These are phyloP conservation scores for Lactifluus echinatus DNA, from an alignment of 768 basidiomycete genomes.

Conservation along the genomic window DNA sequence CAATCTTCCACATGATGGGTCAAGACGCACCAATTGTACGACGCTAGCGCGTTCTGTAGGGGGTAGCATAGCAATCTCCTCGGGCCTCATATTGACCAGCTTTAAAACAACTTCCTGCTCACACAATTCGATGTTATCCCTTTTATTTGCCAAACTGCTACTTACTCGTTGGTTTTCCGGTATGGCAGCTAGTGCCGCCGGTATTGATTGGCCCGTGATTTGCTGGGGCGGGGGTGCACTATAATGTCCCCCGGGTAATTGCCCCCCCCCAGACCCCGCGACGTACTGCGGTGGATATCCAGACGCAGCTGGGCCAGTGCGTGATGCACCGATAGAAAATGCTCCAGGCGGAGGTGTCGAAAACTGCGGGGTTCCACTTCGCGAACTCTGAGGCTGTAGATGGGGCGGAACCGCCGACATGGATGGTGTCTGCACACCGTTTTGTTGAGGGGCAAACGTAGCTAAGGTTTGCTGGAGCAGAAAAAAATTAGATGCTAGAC, in stretches of 20 bases:
- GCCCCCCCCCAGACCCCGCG: neutral
- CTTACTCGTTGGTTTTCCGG: constrained; percentile 62
- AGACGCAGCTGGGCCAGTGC: constrained; percentile 9
- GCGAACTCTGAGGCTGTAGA: constrained; percentile 27
- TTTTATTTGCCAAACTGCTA: neutral
- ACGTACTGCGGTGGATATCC: constrained; percentile 7
- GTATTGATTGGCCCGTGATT: constrained; percentile 26
- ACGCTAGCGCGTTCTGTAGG: constrained; percentile 67
- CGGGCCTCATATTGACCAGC: constrained; percentile 73
- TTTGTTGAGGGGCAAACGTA: constrained; percentile 33
- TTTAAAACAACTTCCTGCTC: constrained; percentile 64
- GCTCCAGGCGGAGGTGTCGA: constrained; percentile 2
- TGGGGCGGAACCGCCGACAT: constrained; percentile 25
- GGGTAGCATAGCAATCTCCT: constrained; percentile 71
- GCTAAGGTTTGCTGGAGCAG: constrained; percentile 53
- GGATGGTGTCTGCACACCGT: constrained; percentile 18
- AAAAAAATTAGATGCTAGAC: neutral
- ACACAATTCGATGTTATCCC: constrained; percentile 14
- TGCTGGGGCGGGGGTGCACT: constrained; percentile 10
- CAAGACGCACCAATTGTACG: constrained; percentile 62
- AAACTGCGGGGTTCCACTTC: constrained; percentile 13
- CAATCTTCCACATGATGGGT: neutral
- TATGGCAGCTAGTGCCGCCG: constrained; percentile 48
- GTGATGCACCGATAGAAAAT: neutral
- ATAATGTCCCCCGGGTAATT: constrained; percentile 1